These are phyloP conservation scores for Casuarina glauca DNA, from an alignment of 306 rosid genomes.

Conservation along the genomic window DNA sequence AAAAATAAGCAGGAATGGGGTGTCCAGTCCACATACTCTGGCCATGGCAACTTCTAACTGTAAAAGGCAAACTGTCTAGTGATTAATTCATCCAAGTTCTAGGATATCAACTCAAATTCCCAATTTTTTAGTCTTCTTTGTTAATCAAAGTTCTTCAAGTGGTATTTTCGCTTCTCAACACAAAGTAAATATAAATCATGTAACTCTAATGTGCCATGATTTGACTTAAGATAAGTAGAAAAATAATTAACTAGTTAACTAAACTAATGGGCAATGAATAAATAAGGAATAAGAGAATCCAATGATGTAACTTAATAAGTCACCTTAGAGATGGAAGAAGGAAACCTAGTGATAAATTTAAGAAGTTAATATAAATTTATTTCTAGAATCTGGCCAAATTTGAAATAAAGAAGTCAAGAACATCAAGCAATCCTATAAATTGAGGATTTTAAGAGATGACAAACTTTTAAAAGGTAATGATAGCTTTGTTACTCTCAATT, in stretches of 20 bases:
- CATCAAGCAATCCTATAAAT: too few species aligned
- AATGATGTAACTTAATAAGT: not conserved
- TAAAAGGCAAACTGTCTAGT: not conserved
- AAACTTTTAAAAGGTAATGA: too few species aligned
- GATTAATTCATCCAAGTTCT: not conserved
- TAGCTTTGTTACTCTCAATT: too few species aligned
- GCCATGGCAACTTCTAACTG: slow-evolving; percentile 95
- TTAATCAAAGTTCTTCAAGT: not conserved
- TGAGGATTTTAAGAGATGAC: too few species aligned
- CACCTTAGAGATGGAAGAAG: not conserved
- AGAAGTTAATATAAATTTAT: too few species aligned
- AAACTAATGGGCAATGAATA: not conserved
- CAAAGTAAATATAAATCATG: not conserved
- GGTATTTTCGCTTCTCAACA: not conserved
- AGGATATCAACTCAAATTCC: slow-evolving; percentile 13
- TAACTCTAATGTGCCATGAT: not conserved
- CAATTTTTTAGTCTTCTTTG: not conserved
- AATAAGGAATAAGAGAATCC: not conserved
- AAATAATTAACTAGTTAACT: not conserved
- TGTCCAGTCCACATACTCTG: slow-evolving; percentile 93
- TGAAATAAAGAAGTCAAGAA: too few species aligned
- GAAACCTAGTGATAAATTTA: not conserved
- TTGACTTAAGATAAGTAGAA: not conserved
- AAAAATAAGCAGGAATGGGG: slow-evolving; percentile 93
- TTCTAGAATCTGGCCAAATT: too few species aligned